Conservation (phyloP, 306 rosid genomes). For the Vachellia pachyceras region DNA sequence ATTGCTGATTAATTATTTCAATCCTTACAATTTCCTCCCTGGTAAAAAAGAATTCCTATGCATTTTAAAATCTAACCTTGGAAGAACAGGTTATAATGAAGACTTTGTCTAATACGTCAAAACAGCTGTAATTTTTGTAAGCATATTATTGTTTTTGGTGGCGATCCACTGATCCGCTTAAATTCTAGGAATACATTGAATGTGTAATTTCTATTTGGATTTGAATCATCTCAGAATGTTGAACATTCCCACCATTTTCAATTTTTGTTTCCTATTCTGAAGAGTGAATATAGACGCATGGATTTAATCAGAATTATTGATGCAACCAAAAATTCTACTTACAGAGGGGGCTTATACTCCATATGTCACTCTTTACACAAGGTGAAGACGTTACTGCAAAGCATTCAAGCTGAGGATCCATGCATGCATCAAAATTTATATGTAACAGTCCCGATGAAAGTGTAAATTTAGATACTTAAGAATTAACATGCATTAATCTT, state of each 20-base stretch:
- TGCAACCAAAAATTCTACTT: no score
- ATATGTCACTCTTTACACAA: background rate
- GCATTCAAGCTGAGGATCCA: background rate
- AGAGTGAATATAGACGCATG: no score
- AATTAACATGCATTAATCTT: background rate
- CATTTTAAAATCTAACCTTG: slow-evolving; percentile 19
- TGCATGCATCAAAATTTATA: background rate
- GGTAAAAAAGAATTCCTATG: slow-evolving; percentile 11
- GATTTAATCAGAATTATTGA: no score
- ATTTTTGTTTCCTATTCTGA: no score
- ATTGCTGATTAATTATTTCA: background rate
- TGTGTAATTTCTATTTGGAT: slow-evolving; percentile 1
- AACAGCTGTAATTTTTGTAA: slow-evolving; percentile 5
- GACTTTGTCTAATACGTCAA: slow-evolving; percentile 25
- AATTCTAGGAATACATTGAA: background rate
- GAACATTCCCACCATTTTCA: background rate
- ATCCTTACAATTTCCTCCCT: slow-evolving; percentile 2
- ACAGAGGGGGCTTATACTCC: background rate
- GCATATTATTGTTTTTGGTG: background rate
- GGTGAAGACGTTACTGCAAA: background rate
- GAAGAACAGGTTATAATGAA: slow-evolving; percentile 27
- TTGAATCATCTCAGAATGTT: background rate
- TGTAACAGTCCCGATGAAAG: background rate
- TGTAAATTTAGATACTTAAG: background rate
- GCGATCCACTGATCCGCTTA: background rate